A percentile compares a stretch with the other conserved stretches of the same genome.
Evolutionary conservation across 78 protist genomes (phyloP).

Genomic region (Dictyostelium capitatum): DNA sequence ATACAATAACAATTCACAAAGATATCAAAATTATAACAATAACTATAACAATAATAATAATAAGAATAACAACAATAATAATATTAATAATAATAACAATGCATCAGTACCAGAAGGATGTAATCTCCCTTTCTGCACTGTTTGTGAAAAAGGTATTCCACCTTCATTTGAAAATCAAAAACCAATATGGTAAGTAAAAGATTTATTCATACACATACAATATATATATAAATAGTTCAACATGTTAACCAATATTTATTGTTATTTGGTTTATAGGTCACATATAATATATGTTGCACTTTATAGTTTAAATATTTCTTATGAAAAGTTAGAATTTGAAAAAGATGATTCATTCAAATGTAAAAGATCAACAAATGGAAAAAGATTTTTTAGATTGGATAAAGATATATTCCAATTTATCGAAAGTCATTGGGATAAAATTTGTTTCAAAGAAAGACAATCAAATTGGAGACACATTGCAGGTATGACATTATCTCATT

Average conservation of each 20-base stretch:
- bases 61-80: background rate
- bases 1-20: no score
- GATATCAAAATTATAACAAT: background rate
- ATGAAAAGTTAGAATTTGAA: background rate
- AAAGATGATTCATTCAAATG: background rate
- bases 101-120: background rate
- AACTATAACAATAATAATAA: background rate
- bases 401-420: background rate
- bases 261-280: background rate
- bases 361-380: slow-evolving; percentile 6
- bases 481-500: background rate
- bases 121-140: background rate
- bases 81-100: background rate
- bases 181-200: background rate
- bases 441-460: slow-evolving; percentile 4
- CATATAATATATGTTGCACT: slow-evolving; percentile 16
- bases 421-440: background rate
- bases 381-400: slow-evolving; percentile 5
- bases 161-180: slow-evolving; percentile 9
- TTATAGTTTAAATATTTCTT: background rate
- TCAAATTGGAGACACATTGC: slow-evolving; percentile 14
- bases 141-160: slow-evolving; percentile 1
- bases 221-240: no score
- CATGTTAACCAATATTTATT: background rate
- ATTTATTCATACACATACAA: background rate